Base-by-base conservation (phyloP, 1,139 yeast species). In the Debaryomyces psychrophilus region DNA sequence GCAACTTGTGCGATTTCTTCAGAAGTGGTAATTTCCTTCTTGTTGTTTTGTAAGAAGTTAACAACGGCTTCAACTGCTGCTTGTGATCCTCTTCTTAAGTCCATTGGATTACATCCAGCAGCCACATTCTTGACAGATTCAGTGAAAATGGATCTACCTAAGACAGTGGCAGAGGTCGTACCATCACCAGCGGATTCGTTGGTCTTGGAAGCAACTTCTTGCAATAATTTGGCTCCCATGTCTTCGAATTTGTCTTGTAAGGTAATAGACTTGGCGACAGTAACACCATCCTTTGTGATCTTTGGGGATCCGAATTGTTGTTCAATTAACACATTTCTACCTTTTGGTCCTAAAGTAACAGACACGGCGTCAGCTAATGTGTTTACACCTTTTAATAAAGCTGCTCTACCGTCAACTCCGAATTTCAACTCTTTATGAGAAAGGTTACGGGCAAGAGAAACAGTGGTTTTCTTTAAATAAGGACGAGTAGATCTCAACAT, bases 91-190 rank as follows among this genome's bases (percentile, higher is more conserved):
- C 97, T 87, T 82, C 99, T 89, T 68, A 93, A 82, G 67, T 93
- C 99, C 98, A 93, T 95, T 65, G 99, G 99, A 79, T 93, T 93
- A 77, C 99, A 93, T 52, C 99, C 99, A 52, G 99, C 98, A 52
- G 99, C 99, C 48, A 93, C 99, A 64, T 93, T 93, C 80, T 93
- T 93, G 54, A 93, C 98, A 23, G 96, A 85, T 74, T 93, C 99
- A 54, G 97, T 87, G 79, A 93, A 93, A 61, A 93, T 93, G 50
- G 97, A 90, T 74, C 97, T 87, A 61, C 98, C 99, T 58, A 93
- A 81, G 48, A 93, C 96, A 49, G 99, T 93, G 60, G 99, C 99
- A 43, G 97, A 87, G 43, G 99, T 93, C 58, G 99, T 93, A 77
- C 99, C 99, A 64, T 93, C 99, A 78, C 99, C 99, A 52, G 99